Conservation (phyloP, 345 rosid genomes). For the Hirschfeldia incana region DNA sequence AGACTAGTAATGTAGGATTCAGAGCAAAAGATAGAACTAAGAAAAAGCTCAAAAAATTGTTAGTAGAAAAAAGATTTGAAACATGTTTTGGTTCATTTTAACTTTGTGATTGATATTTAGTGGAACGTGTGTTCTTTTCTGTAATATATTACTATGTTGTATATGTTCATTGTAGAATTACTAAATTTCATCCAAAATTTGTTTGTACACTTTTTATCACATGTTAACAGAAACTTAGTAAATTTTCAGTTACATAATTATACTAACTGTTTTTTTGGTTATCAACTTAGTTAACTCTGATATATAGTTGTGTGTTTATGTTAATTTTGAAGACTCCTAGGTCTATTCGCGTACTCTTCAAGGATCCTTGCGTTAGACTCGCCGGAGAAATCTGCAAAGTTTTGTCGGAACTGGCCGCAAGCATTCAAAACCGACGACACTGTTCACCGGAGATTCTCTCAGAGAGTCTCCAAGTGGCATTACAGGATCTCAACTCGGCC, state of each 20-base stretch:
- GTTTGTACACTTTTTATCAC: background rate
- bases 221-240: background rate
- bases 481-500: constrained; percentile 73
- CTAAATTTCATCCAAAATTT: background rate
- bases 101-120: background rate
- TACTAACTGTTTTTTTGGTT: background rate
- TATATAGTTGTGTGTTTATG: background rate
- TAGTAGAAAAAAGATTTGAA: background rate
- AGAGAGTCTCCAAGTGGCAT: constrained; percentile 67
- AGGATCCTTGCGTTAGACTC: constrained; percentile 65
- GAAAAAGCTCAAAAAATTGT: background rate
- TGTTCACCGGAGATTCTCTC: constrained; percentile 81
- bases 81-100: background rate
- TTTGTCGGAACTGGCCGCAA: constrained; percentile 57
- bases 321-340: constrained; percentile 55
- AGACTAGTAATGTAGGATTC: background rate
- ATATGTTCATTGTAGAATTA: background rate
- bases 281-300: background rate
- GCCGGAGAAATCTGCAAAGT: constrained; percentile 70
- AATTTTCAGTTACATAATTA: background rate
- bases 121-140: background rate
- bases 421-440: constrained; percentile 57
- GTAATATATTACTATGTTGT: background rate
- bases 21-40: background rate
- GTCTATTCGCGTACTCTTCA: constrained; percentile 67